Conservation (phyloP, 2,329 filamentous ascomycete genomes). For the Pseudogymnoascus sp. region DNA sequence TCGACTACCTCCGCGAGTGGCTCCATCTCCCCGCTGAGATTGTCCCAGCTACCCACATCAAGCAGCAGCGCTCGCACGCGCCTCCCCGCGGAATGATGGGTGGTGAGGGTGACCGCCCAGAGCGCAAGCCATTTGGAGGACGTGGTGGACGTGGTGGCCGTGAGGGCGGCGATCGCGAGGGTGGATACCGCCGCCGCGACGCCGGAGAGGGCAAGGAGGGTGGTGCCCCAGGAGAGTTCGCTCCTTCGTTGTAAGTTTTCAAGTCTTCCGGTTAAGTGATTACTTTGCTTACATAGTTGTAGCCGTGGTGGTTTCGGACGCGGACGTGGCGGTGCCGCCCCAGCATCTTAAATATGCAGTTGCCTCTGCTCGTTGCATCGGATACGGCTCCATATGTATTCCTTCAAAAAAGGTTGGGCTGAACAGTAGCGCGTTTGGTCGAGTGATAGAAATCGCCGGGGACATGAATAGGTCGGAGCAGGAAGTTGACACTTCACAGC, state of each 20-base stretch:
- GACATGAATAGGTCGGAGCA: slow-evolving; percentile 38
- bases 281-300: slow-evolving; percentile 31
- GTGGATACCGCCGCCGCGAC: slow-evolving; percentile 88
- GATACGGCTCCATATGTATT: slow-evolving; percentile 28
- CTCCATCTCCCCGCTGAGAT: slow-evolving; percentile 99
- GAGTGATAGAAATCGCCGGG: slow-evolving; percentile 44
- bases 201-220: slow-evolving; percentile 82
- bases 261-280: background rate
- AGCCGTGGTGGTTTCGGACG: slow-evolving; percentile 84
- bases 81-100: slow-evolving; percentile 98
- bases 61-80: slow-evolving; percentile 98
- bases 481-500: slow-evolving; percentile 35
- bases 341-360: slow-evolving; percentile 31
- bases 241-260: slow-evolving; percentile 72
- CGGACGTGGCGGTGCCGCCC: slow-evolving; percentile 72
- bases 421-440: slow-evolving; percentile 41
- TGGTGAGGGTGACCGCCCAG: slow-evolving; percentile 62
- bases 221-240: slow-evolving; percentile 84
- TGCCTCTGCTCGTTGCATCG: slow-evolving; percentile 29
- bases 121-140: slow-evolving; percentile 69
- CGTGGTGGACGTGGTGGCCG: slow-evolving; percentile 58
- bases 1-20: slow-evolving; percentile 99
- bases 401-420: slow-evolving; percentile 34
- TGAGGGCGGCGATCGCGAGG: slow-evolving; percentile 70
- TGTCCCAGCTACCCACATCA: slow-evolving; percentile 99